Percentiles rank a stretch among this genome's conserved stretches.
These are phyloP conservation scores for Trifolium repens DNA, from an alignment of 306 rosid genomes.

Conservation along the genomic window DNA sequence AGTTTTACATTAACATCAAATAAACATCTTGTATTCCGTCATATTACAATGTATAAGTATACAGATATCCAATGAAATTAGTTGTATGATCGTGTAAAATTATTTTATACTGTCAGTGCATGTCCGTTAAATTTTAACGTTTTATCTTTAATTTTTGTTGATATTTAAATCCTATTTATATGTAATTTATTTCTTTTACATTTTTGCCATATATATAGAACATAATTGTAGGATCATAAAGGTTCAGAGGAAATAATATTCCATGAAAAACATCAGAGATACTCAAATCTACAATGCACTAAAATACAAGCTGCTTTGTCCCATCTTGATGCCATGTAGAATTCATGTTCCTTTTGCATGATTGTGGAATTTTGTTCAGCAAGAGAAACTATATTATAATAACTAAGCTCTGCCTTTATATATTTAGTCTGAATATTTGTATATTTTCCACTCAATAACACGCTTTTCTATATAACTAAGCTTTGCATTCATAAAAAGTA, in stretches of 20 bases:
- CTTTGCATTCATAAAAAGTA: too few relatives aligned
- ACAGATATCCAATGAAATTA: too few relatives aligned
- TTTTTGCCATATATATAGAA: conserved; percentile 27
- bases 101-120: too few relatives aligned
- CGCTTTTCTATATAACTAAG: background rate
- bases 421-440: background rate
- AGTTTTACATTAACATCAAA: too few relatives aligned
- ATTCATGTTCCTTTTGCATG: conserved; percentile 5
- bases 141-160: background rate
- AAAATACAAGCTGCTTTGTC: conserved; percentile 7
- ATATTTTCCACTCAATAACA: background rate
- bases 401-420: background rate
- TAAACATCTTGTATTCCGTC: too few relatives aligned
- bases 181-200: background rate
- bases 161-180: background rate
- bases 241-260: background rate
- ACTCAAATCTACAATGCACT: conserved; percentile 24
- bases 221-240: background rate
- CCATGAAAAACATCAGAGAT: conserved; percentile 8
- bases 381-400: too few relatives aligned
- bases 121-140: too few relatives aligned
- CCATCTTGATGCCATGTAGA: background rate
- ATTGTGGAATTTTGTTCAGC: conserved; percentile 1
- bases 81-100: too few relatives aligned
- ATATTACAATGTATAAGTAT: too few relatives aligned